Conservation (phyloP, 345 rosid species). For the Garcia nutans region DNA sequence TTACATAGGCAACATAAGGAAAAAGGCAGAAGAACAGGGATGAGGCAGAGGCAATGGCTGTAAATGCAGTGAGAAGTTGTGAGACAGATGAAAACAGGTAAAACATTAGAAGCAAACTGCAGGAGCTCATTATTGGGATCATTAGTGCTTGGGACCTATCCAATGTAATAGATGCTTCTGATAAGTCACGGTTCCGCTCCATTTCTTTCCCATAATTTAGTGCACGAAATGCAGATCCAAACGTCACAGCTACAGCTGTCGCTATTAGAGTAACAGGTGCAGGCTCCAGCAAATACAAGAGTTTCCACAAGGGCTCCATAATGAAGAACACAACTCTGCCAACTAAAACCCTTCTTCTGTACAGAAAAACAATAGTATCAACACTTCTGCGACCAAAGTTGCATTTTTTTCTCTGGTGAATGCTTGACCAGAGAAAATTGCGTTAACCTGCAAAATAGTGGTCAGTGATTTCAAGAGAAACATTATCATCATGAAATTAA, state of each 20-base stretch:
- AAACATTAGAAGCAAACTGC: conserved; percentile 95
- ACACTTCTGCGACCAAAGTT: conserved; percentile 26
- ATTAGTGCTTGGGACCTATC: conserved; percentile 88
- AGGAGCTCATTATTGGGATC: conserved; percentile 98
- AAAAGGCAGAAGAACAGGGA: conserved; percentile 82
- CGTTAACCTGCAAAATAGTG: conserved; percentile 41
- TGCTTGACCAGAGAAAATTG: conserved; percentile 23
- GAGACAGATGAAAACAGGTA: conserved; percentile 91
- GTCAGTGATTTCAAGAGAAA: conserved; percentile 2
- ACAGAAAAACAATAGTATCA: conserved; percentile 10
- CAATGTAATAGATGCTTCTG: conserved; percentile 78
- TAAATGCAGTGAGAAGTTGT: conserved; percentile 82
- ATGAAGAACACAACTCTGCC: conserved; percentile 17
- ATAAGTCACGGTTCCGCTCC: conserved; percentile 86
- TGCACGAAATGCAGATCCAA: conserved; percentile 93
- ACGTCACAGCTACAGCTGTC: conserved; percentile 86
- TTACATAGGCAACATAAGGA: conserved; percentile 58
- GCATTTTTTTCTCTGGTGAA: conserved; percentile 27
- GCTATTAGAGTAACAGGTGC: conserved; percentile 77
- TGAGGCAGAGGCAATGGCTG: conserved; percentile 84
- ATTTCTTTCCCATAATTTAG: conserved; percentile 89
- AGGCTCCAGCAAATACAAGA: conserved; percentile 80
- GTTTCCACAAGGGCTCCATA: conserved; percentile 87
- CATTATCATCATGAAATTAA: neutral
- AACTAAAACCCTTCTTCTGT: conserved; percentile 16